A percentile compares a stretch with the other conserved stretches of the same genome.
These are phyloP conservation scores for Excoecaria cochinchinensis DNA, from an alignment of 345 rosid species.

Conservation along the genomic window DNA sequence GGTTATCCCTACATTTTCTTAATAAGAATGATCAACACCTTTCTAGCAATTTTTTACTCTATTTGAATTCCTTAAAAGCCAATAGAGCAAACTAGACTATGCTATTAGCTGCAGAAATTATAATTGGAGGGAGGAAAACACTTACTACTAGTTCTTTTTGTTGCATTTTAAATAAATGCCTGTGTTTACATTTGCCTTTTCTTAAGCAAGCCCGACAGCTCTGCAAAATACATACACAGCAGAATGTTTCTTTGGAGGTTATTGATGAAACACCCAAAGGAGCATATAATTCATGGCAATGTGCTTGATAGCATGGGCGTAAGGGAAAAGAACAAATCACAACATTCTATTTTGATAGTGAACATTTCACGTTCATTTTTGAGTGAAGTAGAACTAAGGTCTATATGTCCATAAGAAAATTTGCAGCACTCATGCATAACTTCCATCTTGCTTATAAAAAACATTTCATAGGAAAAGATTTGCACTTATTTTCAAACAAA, in stretches of 20 bases:
- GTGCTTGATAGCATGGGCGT: background rate
- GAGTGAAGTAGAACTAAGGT: background rate
- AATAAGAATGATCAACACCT: background rate
- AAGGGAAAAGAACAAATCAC: background rate
- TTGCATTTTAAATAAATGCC: conserved; percentile 55
- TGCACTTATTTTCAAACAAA: background rate
- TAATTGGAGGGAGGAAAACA: background rate
- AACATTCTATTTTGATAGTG: background rate
- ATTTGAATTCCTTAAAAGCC: background rate
- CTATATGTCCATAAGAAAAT: background rate
- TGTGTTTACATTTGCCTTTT: conserved; percentile 44
- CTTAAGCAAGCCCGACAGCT: conserved; percentile 41
- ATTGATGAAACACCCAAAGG: background rate
- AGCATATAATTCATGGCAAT: background rate
- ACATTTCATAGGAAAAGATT: background rate
- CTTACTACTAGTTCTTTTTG: conserved; percentile 76
- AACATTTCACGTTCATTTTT: too few relatives aligned
- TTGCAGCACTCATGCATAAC: background rate
- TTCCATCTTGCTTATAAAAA: background rate
- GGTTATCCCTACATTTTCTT: background rate
- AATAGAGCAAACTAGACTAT: background rate
- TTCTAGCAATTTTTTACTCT: background rate
- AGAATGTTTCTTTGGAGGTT: background rate
- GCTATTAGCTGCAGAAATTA: conserved; percentile 2
- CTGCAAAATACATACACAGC: conserved; percentile 39